Evolutionary conservation across 148 eudicot species (phyloP).

Genomic region (Dianthus caryophyllus): DNA sequence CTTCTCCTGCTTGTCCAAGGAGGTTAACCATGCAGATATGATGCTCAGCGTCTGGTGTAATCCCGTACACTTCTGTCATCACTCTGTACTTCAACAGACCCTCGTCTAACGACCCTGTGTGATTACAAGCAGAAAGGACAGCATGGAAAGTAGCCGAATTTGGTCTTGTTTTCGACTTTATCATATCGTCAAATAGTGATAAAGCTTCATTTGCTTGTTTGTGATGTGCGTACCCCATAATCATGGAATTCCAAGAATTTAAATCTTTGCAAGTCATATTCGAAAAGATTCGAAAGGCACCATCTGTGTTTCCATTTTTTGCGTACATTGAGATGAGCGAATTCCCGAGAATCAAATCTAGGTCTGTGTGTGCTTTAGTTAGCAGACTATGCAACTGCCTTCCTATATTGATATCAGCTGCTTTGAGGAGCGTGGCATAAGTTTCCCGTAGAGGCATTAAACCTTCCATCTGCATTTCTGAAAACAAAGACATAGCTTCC

Average conservation of each 20-base stretch:
- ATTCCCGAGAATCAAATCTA: conserved; percentile 34
- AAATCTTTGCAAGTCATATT: conserved; percentile 31
- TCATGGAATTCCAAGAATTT: conserved; percentile 43
- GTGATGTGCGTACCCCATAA: conserved; percentile 41
- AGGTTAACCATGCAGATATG: conserved; percentile 35
- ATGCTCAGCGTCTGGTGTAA: conserved; percentile 30
- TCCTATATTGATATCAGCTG: conserved; percentile 35
- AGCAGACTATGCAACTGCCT: conserved; percentile 35
- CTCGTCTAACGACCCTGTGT: conserved; percentile 30
- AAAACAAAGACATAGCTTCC: conserved; percentile 36
- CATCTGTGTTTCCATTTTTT: conserved; percentile 36
- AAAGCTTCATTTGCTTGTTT: conserved; percentile 34
- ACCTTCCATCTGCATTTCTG: conserved; percentile 32
- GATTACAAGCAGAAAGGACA: conserved; percentile 38
- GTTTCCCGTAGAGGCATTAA: conserved; percentile 32
- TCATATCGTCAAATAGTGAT: conserved; percentile 31
- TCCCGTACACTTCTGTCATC: conserved; percentile 29
- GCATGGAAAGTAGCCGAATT: conserved; percentile 36
- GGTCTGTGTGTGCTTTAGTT: conserved; percentile 25
- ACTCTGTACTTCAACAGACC: conserved; percentile 26
- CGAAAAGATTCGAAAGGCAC: conserved; percentile 32
- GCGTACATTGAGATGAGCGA: conserved; percentile 42
- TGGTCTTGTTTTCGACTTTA: conserved; percentile 21
- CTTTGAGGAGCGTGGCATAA: conserved; percentile 39
- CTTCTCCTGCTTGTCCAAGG: conserved; percentile 35